phyloP scores from a whole-genome alignment of 148 eudicot genomes.

The Cornus suecica region DNA sequence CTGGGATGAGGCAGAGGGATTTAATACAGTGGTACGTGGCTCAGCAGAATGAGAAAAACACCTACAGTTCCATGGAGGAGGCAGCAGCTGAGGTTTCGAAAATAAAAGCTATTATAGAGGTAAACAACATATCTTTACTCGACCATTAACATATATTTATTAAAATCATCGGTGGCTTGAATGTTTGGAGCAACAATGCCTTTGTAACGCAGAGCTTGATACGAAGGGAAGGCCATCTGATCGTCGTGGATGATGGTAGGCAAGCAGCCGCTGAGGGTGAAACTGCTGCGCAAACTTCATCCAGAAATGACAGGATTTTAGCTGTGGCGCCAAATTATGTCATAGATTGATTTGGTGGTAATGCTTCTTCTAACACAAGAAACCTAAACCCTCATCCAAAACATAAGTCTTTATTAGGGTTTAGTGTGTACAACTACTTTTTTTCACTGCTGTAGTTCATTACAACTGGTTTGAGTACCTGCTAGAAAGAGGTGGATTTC shows the following conservation, averaged over 20 bases:
- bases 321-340: slow-evolving; percentile 93
- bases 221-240: slow-evolving; percentile 78
- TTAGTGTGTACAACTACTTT: not conserved
- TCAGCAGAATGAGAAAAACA: slow-evolving; percentile 74
- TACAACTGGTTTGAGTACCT: not conserved
- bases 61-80: slow-evolving; percentile 65
- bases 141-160: not conserved
- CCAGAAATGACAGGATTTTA: slow-evolving; percentile 78
- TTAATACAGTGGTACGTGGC: slow-evolving; percentile 78
- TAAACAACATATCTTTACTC: slow-evolving; percentile 10
- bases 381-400: not conserved
- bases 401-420: not conserved
- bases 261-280: slow-evolving; percentile 48
- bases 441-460: not conserved
- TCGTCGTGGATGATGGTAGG: slow-evolving; percentile 81
- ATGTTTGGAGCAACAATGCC: not conserved
- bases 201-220: slow-evolving; percentile 66
- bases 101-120: slow-evolving; percentile 91
- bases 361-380: not conserved
- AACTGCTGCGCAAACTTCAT: slow-evolving; percentile 14
- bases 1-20: slow-evolving; percentile 91
- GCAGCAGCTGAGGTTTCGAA: slow-evolving; percentile 61
- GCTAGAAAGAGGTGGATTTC: not conserved
- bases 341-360: slow-evolving; percentile 37
- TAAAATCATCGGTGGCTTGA: not conserved